Base-by-base conservation (phyloP, 306 rosid genomes). In the Senna tora region DNA sequence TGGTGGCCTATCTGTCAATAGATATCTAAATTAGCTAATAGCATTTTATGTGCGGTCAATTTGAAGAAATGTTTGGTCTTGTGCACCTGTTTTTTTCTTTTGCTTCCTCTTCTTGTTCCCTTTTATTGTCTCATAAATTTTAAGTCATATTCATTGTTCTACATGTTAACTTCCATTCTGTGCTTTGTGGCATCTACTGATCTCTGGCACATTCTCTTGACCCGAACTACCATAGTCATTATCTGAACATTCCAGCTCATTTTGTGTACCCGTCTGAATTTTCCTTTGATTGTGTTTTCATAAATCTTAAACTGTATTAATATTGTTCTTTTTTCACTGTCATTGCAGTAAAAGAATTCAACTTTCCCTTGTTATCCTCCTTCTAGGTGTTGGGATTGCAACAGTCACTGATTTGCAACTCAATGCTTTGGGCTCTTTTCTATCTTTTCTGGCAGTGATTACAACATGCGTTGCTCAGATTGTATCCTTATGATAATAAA, bases 401-500 rank as follows among this genome's bases (percentile, higher is more conserved):
- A 94, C 98, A 2, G 83, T 94, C 62, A 91, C 96, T 11, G 98
- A 94, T 81, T 82, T 94, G 78, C 98, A 94, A 74, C 90, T 94
- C 62, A 94, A 94, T 82, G 87, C 87, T 7, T 80, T 94, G 17
- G 98, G 98, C 64, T 84, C 91, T 77, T 77, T 87, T 83, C 71
- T 94, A 82, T 94, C 98, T 73, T 53, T 94, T 6, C 87, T 94
- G 2, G 98, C 98, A 13, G 80, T 94, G 72, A 51, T 91, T 80
- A 94, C 98, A 63, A 94, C 98, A 15, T 94, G 97, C 0, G 87
- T 94, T 80, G 96, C 97, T 76, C 98, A 94, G 65, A 94, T 94
- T 83, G 98, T 94, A 93, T 93, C 98, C 97, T 90, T 56, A 25
- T 10, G 25, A 55, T 57, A 45, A 13, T 61, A 34, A 65, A 55